A percentile compares a stretch with the other conserved stretches of the same genome.
Evolutionary conservation across 768 basidiomycete species (phyloP).

Genomic region (Scleroderma bovista): DNA sequence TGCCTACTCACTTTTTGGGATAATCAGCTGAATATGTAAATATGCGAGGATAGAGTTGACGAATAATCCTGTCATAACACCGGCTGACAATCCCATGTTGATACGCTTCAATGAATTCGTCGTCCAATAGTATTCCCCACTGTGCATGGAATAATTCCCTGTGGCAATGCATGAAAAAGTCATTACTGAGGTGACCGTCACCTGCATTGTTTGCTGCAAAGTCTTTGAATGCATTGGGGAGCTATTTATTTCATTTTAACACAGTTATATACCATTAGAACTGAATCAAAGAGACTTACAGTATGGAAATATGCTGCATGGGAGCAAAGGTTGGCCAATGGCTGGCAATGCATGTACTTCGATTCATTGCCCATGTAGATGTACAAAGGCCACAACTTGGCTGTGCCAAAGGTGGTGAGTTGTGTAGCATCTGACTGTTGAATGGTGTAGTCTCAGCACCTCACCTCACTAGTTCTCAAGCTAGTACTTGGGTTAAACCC

Average conservation of each 20-base stretch:
- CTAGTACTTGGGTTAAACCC: too few species aligned
- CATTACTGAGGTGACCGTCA: not conserved
- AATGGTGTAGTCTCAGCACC: too few species aligned
- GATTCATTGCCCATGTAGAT: constrained; percentile 17
- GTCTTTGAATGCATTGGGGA: constrained; percentile 12
- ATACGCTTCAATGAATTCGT: constrained; percentile 8
- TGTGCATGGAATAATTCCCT: constrained; percentile 11
- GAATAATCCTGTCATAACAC: constrained; percentile 8
- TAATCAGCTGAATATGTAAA: constrained; percentile 31
- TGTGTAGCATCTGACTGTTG: constrained; percentile 31
- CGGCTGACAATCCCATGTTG: constrained; percentile 10
- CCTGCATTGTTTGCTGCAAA: constrained; percentile 2
- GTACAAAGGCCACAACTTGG: constrained; percentile 24
- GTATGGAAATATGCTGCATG: constrained; percentile 8
- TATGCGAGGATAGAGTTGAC: constrained; percentile 15
- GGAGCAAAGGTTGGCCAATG: constrained; percentile 4
- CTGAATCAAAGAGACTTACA: not conserved
- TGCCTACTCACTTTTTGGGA: constrained; percentile 28
- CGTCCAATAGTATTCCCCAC: not conserved
- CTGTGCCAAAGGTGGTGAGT: constrained; percentile 25
- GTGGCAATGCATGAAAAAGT: constrained; percentile 6
- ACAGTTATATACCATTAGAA: not conserved
- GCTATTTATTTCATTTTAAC: constrained; percentile 3
- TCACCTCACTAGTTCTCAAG: too few species aligned
- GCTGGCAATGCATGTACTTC: constrained; percentile 18